Conservation (phyloP, 345 rosid species). For the Eucalyptus shirleyi region DNA sequence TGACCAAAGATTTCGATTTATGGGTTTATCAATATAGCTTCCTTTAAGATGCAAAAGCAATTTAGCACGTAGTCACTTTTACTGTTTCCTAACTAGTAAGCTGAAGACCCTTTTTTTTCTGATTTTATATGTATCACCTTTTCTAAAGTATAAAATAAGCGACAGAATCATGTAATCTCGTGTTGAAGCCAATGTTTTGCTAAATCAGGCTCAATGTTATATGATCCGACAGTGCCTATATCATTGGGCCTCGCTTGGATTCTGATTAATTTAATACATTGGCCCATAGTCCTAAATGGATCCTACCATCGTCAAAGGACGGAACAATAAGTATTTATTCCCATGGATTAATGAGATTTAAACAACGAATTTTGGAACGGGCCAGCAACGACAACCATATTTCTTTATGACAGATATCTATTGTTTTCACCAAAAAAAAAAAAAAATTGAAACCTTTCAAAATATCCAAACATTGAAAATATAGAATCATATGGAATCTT, state of each 20-base stretch:
- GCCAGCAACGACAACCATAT: neutral
- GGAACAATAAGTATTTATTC: neutral
- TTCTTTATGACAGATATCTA: neutral
- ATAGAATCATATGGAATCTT: neutral
- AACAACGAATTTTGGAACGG: neutral
- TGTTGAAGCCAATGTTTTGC: neutral
- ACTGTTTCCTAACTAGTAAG: neutral
- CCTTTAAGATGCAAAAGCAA: neutral
- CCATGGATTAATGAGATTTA: neutral
- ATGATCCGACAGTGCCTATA: neutral
- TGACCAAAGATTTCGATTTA: neutral
- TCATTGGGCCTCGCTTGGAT: neutral
- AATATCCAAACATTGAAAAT: neutral
- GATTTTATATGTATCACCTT: neutral
- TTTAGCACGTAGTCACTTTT: neutral
- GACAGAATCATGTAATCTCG: neutral
- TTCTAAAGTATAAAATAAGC: neutral
- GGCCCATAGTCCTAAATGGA: neutral
- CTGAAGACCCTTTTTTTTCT: neutral
- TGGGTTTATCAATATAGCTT: neutral
- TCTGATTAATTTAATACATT: neutral
- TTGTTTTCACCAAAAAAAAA: neutral
- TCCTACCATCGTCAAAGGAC: neutral
- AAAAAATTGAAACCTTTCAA: neutral
- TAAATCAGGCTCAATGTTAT: neutral